Evolutionary conservation across 2,329 filamentous ascomycete species (phyloP).

Genomic region (Arthroderma sp.): DNA sequence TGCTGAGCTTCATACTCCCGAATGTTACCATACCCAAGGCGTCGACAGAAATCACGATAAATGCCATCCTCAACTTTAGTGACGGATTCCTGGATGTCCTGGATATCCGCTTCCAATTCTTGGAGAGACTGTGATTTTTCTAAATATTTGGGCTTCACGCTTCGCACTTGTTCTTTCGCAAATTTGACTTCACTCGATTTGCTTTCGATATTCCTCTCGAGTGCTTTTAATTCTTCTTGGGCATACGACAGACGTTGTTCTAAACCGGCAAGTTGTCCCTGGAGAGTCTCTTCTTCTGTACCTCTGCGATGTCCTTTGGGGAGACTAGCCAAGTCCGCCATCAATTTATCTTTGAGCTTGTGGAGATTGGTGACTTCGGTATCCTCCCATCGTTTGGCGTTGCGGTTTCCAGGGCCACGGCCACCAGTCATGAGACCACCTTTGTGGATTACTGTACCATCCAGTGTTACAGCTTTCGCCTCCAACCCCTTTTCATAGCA

Average conservation of each 20-base stretch:
- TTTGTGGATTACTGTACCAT: slow-evolving; percentile 95
- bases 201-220: slow-evolving; percentile 71
- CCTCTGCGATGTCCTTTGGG: slow-evolving; percentile 65
- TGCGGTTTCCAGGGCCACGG: slow-evolving; percentile 61
- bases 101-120: slow-evolving; percentile 44
- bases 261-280: slow-evolving; percentile 65
- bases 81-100: slow-evolving; percentile 50
- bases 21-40: slow-evolving; percentile 77
- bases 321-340: slow-evolving; percentile 64
- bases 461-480: slow-evolving; percentile 86
- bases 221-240: slow-evolving; percentile 61
- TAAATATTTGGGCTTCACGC: slow-evolving; percentile 64
- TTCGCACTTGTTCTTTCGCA: slow-evolving; percentile 57
- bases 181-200: slow-evolving; percentile 71
- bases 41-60: slow-evolving; percentile 72
- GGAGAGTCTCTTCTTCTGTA: slow-evolving; percentile 65
- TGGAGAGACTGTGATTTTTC: slow-evolving; percentile 59
- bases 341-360: slow-evolving; percentile 59
- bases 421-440: slow-evolving; percentile 94
- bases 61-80: slow-evolving; percentile 76
- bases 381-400: slow-evolving; percentile 76
- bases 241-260: slow-evolving; percentile 61
- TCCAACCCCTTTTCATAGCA: slow-evolving; percentile 74
- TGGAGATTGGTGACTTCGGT: slow-evolving; percentile 76
- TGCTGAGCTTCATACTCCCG: slow-evolving; percentile 89